phyloP scores from a whole-genome alignment of 495 filamentous ascomycete species.

The Trypethelium eluteriae region DNA sequence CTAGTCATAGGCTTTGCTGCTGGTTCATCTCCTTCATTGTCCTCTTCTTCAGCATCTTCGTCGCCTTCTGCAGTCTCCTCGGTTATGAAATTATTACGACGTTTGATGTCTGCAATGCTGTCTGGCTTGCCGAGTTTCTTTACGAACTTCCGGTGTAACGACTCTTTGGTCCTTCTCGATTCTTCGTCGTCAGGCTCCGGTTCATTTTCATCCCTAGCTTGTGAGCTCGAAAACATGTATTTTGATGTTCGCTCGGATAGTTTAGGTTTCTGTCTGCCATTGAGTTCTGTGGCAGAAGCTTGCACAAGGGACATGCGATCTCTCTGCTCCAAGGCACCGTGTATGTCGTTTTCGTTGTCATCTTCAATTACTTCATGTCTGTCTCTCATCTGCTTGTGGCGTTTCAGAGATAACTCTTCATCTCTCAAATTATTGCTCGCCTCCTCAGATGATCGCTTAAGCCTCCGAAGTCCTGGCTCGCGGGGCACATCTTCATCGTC shows the following conservation, averaged over 20 bases:
- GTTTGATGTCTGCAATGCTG: conserved; percentile 61
- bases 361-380: not conserved
- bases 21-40: conserved; percentile 35
- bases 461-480: conserved; percentile 11
- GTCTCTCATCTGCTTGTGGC: conserved; percentile 9
- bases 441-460: conserved; percentile 25
- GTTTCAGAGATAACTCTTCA: conserved; percentile 14
- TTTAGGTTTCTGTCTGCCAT: conserved; percentile 23
- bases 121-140: conserved; percentile 81
- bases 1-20: conserved; percentile 38
- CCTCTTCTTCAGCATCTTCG: conserved; percentile 28
- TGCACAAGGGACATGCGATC: conserved; percentile 16
- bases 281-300: conserved; percentile 17
- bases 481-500: conserved; percentile 13
- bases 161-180: conserved; percentile 48
- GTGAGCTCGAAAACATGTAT: conserved; percentile 45
- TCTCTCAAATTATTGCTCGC: conserved; percentile 12
- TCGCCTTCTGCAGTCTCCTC: conserved; percentile 44
- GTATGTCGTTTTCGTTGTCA: conserved; percentile 11
- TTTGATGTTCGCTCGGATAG: conserved; percentile 39
- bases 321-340: conserved; percentile 14
- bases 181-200: conserved; percentile 41
- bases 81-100: conserved; percentile 45
- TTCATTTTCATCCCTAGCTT: conserved; percentile 37
- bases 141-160: conserved; percentile 77